These are phyloP conservation scores for Fusarium chaquense DNA, from an alignment of 2,329 filamentous ascomycete species.

Conservation along the genomic window DNA sequence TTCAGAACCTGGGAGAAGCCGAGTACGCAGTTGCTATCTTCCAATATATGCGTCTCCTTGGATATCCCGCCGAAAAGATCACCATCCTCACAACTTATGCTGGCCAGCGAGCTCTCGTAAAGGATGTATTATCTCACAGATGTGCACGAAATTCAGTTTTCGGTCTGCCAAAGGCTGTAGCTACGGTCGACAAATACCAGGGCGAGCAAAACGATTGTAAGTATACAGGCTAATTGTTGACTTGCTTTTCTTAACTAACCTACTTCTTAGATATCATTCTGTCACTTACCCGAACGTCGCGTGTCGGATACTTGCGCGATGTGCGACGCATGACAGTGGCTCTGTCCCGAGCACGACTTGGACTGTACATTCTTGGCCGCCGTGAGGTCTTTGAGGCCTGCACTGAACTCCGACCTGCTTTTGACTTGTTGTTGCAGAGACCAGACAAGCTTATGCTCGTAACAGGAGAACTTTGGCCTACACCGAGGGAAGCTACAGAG, in stretches of 20 bases:
- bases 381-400: constrained; percentile 89
- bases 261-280: constrained; percentile 82
- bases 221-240: constrained; percentile 52
- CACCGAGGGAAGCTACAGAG: constrained; percentile 63
- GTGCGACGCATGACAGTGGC: constrained; percentile 94
- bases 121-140: constrained; percentile 84
- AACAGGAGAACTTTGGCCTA: constrained; percentile 87
- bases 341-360: constrained; percentile 89
- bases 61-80: constrained; percentile 86
- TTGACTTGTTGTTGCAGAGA: constrained; percentile 80
- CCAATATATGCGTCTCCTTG: constrained; percentile 96
- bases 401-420: constrained; percentile 88
- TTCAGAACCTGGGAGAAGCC: constrained; percentile 96
- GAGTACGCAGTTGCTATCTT: constrained; percentile 96
- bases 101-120: constrained; percentile 88
- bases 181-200: constrained; percentile 98
- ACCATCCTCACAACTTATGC: constrained; percentile 94
- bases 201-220: constrained; percentile 99
- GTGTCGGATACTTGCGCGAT: constrained; percentile 92
- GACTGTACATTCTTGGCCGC: constrained; percentile 91
- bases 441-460: constrained; percentile 84
- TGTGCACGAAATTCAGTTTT: constrained; percentile 88
- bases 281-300: constrained; percentile 88
- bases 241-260: constrained; percentile 35
- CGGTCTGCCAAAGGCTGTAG: constrained; percentile 87